A percentile compares a stretch with the other conserved stretches of the same genome.
These are phyloP conservation scores for Neofusicoccum sp. DNA, from an alignment of 2,329 filamentous ascomycete genomes.

Conservation along the genomic window DNA sequence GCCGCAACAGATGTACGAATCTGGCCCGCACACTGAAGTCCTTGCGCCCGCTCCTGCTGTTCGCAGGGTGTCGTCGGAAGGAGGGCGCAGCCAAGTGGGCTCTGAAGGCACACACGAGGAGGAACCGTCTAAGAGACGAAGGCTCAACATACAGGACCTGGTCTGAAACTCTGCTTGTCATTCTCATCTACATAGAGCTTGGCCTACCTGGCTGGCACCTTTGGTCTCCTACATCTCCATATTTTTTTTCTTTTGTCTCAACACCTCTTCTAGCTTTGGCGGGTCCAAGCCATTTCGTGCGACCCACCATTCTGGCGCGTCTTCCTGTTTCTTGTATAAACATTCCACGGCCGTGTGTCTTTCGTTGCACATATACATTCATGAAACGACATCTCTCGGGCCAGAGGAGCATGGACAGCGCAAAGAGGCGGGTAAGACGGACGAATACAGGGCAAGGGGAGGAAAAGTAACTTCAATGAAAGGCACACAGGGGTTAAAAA, in stretches of 20 bases:
- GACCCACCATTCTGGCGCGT: background rate
- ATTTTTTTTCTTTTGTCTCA: background rate
- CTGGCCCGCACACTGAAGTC: background rate
- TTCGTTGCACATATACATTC: slow-evolving; percentile 4
- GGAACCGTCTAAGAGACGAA: slow-evolving; percentile 19
- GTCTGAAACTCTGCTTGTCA: background rate
- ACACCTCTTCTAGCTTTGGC: background rate
- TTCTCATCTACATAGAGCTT: background rate
- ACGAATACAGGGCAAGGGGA: background rate
- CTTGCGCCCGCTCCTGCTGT: background rate
- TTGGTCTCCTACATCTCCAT: background rate
- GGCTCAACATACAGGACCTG: slow-evolving; percentile 21
- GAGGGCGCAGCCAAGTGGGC: background rate
- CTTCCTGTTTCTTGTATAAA: slow-evolving; percentile 2
- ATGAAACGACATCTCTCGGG: background rate
- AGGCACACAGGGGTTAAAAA: too few relatives aligned
- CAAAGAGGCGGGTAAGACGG: background rate
- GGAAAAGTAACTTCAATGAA: background rate
- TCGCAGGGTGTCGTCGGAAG: background rate
- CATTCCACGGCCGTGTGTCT: background rate
- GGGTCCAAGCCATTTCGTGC: background rate
- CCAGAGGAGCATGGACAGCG: background rate
- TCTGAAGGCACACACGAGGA: background rate
- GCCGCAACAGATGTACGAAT: background rate
- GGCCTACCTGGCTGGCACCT: background rate